These are phyloP conservation scores for Zygotorulaspora mrakii DNA, from an alignment of 1,139 yeast species.

Conservation along the genomic window DNA sequence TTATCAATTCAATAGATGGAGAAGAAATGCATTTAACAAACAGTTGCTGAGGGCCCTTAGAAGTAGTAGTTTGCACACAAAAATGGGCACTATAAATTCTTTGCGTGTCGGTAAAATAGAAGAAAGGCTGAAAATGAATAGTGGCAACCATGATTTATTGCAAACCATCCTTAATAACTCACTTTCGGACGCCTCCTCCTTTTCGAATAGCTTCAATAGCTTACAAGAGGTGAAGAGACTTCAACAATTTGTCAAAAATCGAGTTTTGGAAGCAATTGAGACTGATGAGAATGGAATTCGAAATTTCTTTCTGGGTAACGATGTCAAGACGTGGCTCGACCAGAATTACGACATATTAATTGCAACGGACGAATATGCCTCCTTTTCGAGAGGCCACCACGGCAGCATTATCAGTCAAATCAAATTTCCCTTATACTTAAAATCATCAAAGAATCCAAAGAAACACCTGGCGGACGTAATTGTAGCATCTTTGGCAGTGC, in stretches of 20 bases:
- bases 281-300: slow-evolving; percentile 20
- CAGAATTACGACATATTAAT: slow-evolving; percentile 19
- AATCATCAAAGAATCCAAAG: slow-evolving; percentile 10
- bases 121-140: slow-evolving; percentile 8
- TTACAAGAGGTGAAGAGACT: slow-evolving; percentile 11
- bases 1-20: slow-evolving; percentile 26
- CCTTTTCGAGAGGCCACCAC: slow-evolving; percentile 12
- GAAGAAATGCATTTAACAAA: slow-evolving; percentile 14
- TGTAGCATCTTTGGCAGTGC: slow-evolving; percentile 9
- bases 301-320: slow-evolving; percentile 16
- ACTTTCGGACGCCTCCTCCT: slow-evolving; percentile 5
- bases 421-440: slow-evolving; percentile 16
- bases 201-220: slow-evolving; percentile 2
- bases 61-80: slow-evolving; percentile 16
- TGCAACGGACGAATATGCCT: slow-evolving; percentile 10
- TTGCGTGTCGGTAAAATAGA: slow-evolving; percentile 18
- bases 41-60: slow-evolving; percentile 17
- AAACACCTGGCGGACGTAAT: slow-evolving; percentile 16
- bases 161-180: slow-evolving; percentile 10
- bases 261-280: slow-evolving; percentile 21
- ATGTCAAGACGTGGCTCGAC: slow-evolving; percentile 18
- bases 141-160: slow-evolving; percentile 10
- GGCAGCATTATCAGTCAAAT: slow-evolving; percentile 12
- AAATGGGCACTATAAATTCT: slow-evolving; percentile 19
- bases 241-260: slow-evolving; percentile 12